Evolutionary conservation across 192 early-diverging fungal species (phyloP), one percentile per base, ranked within the genome.

Genomic region (Rhizophlyctis rosea): DNA sequence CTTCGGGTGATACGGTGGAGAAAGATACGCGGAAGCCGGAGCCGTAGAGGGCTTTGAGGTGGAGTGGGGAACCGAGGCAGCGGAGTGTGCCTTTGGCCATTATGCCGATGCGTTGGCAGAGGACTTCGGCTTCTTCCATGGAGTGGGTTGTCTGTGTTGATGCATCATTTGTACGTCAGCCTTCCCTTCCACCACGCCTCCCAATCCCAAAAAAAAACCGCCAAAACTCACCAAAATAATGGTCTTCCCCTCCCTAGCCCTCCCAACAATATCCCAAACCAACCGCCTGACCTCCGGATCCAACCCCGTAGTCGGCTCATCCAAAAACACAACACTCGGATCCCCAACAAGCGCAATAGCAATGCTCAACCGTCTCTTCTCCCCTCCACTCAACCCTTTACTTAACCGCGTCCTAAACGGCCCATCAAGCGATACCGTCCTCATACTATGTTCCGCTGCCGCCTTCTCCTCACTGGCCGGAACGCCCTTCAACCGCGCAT

Each of bases 271-370:
- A 48, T 79, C 75, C 89, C 89, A 91, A 58, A 90, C 88, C 18
- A 87, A 67, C 7, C 87, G 79, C 29, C 87, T 67, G 9, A 91
- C 88, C 35, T 87, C 86, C 13, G 86, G 86, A 65, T 91, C 88
- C 4, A 91, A 67, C 16, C 89, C 88, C 7, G 90, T 91, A 56
- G 88, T 90, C 11, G 88, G 88, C 66, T 90, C 90, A 71, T 91
- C 90, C 72, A 91, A 66, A 64, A 91, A 88, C 3, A 91, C 81
- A 24, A 90, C 77, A 14, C 61, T 72, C 1, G 90, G 88, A 49
- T 72, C 70, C 16, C 90, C 90, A 4, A 90, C 76, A 32, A 91
- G 50, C 0, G 87, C 79, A 63, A 91, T 91, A 0, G 85, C 90
- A 51, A 91, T 88, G 49, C 79, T 82, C 23, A 91, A 64, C 44